These are phyloP conservation scores for Melastoma malabathricum DNA, from an alignment of 345 rosid genomes.

Conservation along the genomic window DNA sequence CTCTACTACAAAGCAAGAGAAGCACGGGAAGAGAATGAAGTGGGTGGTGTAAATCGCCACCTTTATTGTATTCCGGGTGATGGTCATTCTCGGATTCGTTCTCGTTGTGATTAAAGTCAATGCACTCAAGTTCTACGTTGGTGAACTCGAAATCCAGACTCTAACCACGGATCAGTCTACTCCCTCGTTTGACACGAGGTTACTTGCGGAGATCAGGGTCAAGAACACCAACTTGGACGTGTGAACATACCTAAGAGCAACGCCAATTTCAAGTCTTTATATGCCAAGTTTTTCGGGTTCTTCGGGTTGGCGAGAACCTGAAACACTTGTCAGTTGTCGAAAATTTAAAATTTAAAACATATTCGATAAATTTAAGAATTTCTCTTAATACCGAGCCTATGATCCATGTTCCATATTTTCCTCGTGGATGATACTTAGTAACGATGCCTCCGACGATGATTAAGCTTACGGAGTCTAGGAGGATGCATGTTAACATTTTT, in stretches of 20 bases:
- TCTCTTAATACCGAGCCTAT: too few relatives aligned
- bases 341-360: too few relatives aligned
- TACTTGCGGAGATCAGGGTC: constrained; percentile 8
- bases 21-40: constrained; percentile 14
- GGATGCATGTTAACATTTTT: too few relatives aligned
- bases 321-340: too few relatives aligned
- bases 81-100: constrained; percentile 10
- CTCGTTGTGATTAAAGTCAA: constrained; percentile 12
- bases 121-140: constrained; percentile 14
- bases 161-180: background rate
- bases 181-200: constrained; percentile 7
- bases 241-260: constrained; percentile 5
- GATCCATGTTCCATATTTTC: too few relatives aligned
- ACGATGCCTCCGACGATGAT: too few relatives aligned
- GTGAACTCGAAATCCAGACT: constrained; percentile 2
- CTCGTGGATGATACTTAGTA: too few relatives aligned
- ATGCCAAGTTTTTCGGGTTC: too few relatives aligned
- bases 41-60: constrained; percentile 8
- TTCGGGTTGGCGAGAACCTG: too few relatives aligned
- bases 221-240: constrained; percentile 15
- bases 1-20: constrained; percentile 2
- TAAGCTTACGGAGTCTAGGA: too few relatives aligned
- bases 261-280: constrained; percentile 11
- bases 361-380: too few relatives aligned
- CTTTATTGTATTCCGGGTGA: constrained; percentile 14